Evolutionary conservation across 1,284 basidiomycete species (phyloP).

Genomic region (Papiliotrema laurentii): DNA sequence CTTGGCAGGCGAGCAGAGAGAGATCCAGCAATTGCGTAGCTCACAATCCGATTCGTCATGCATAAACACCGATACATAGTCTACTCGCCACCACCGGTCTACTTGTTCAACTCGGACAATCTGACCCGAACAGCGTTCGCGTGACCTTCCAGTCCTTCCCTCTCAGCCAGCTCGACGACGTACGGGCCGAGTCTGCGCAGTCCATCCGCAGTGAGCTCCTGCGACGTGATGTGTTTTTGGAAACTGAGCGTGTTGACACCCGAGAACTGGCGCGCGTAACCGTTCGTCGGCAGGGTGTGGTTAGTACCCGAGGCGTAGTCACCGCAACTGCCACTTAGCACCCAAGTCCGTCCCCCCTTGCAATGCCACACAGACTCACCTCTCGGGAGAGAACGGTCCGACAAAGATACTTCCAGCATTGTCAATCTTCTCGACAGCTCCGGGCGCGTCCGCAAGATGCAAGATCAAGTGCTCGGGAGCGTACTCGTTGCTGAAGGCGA

Average conservation of each 20-base stretch:
- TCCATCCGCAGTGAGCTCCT: constrained; percentile 79
- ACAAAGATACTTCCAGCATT: constrained; percentile 98
- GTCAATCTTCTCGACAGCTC: constrained; percentile 63
- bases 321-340: constrained; percentile 64
- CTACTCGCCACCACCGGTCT: too few species aligned
- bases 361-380: constrained; percentile 53
- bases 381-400: constrained; percentile 89
- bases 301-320: constrained; percentile 99
- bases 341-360: not conserved
- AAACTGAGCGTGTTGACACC: constrained; percentile 97
- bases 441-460: constrained; percentile 69
- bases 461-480: constrained; percentile 95
- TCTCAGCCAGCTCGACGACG: constrained; percentile 85
- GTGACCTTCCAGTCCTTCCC: constrained; percentile 92
- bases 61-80: too few species aligned
- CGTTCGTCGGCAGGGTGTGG: constrained; percentile 91
- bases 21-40: too few species aligned
- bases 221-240: constrained; percentile 98
- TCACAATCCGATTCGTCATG: too few species aligned
- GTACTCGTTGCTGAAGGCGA: constrained; percentile 92
- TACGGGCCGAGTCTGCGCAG: constrained; percentile 76
- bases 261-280: constrained; percentile 94
- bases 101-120: constrained; percentile 22
- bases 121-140: constrained; percentile 56
- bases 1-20: too few species aligned